Conservation (phyloP, 805 yeast genomes). For the Candida wancherniae region DNA sequence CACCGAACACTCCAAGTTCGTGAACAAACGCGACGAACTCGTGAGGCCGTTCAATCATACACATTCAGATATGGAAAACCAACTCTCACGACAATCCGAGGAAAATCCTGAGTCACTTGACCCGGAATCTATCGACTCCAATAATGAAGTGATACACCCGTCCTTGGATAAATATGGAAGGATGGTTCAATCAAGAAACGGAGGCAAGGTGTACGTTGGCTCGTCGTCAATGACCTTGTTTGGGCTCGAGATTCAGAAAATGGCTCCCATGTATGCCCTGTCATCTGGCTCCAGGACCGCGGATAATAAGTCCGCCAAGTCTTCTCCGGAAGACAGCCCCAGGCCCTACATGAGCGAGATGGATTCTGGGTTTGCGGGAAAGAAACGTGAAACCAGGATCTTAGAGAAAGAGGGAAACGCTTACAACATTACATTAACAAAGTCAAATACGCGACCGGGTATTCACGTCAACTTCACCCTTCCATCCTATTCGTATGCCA, state of each 20-base stretch:
- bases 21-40: background rate
- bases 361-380: conserved; percentile 9
- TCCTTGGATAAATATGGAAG: conserved; percentile 69
- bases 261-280: conserved; percentile 39
- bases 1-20: conserved; percentile 1
- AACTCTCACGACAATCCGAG: too few species aligned
- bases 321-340: conserved; percentile 13
- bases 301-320: conserved; percentile 13
- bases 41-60: conserved; percentile 4
- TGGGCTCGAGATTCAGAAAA: conserved; percentile 69
- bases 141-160: conserved; percentile 58
- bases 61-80: too few species aligned
- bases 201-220: conserved; percentile 72
- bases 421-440: conserved; percentile 62
- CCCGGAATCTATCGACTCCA: conserved; percentile 3
- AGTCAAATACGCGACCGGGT: conserved; percentile 64
- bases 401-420: conserved; percentile 75
- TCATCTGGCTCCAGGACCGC: too few species aligned
- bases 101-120: conserved; percentile 4
- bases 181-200: conserved; percentile 67
- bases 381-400: conserved; percentile 49
- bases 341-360: conserved; percentile 10
- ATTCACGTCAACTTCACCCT: conserved; percentile 64
- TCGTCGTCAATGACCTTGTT: conserved; percentile 80
- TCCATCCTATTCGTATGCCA: conserved; percentile 74